Conservation (phyloP, 176 grass and related monocot species). For the Coix lacrymajobi region DNA sequence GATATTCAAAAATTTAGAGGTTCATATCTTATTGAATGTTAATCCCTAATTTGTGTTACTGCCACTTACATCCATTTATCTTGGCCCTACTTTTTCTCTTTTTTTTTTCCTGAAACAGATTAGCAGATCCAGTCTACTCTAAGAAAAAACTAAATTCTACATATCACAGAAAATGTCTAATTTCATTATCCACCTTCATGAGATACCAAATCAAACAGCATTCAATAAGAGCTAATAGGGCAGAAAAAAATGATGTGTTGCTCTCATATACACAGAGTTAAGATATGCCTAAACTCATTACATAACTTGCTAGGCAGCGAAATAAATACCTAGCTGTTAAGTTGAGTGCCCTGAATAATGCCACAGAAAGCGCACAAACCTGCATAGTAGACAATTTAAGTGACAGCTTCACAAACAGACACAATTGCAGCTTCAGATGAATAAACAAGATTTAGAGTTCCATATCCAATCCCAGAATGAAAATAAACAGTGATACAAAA, state of each 20-base stretch:
- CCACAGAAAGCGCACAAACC: constrained; percentile 87
- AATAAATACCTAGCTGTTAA: constrained; percentile 71
- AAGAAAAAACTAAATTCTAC: constrained; percentile 1
- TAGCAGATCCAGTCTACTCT: not conserved
- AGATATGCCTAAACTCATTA: constrained; percentile 3
- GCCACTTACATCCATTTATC: not conserved
- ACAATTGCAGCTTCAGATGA: not conserved
- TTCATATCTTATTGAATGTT: not conserved
- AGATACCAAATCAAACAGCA: not conserved
- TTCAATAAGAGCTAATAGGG: not conserved
- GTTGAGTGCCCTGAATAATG: constrained; percentile 90
- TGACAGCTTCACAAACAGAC: not conserved
- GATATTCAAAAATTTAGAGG: not conserved
- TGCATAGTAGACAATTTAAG: constrained; percentile 45
- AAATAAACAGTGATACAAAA: constrained; percentile 9
- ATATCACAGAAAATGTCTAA: not conserved
- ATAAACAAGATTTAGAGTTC: not conserved
- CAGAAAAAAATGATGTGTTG: not conserved
- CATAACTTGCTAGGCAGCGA: constrained; percentile 1
- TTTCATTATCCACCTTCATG: not conserved
- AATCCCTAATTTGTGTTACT: not conserved
- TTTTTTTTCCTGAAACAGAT: not conserved
- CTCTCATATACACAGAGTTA: not conserved
- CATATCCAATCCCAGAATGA: not conserved
- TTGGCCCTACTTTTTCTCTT: not conserved